Base-by-base conservation (phyloP, 441 rosid genomes). In the Biscutella laevigata region DNA sequence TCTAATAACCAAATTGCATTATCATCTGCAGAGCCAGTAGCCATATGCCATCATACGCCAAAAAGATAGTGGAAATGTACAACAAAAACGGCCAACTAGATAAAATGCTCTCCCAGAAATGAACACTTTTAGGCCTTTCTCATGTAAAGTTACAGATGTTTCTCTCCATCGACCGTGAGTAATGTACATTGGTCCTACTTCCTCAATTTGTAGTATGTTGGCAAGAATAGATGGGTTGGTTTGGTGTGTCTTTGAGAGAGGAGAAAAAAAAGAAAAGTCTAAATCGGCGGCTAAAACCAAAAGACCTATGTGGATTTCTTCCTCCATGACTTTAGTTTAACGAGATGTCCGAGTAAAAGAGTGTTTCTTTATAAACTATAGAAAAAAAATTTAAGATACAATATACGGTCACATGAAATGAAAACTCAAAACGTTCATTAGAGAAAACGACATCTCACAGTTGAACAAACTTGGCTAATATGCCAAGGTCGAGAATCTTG, bases 41-140 rank as follows among this genome's bases (percentile, higher is more conserved):
- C 50, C 90, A 87, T 73, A 76, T 78, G 71, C 98, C 98, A 26
- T 81, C 85, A 4, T 90, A 90, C 24, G 78, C 98, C 4, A 90
- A 84, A 73, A 87, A 82, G 70, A 64, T 87, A 7, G 88, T 87
- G 52, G 88, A 76, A 49, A 68, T 77, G 68, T 90, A 90, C 80
- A 87, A 90, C 70, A 76, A 75, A 73, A 74, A 73, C 13, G 86
- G 90, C 7, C 77, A 83, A 64, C 79, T 87, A 27, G 92, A 90
- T 60, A 56, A 76, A 72, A 83, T 87, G 80, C 68, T 84, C 45
- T 77, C 79, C 6, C 56, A 51, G 53, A 77, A 78, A 65, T 88
- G 74, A 75, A 32, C 28, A 19, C 14, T 20, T 20, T 25, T 12
- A 39, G 43, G 40, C 33, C 49, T 43, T 40, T 53, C 25, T 58